A percentile compares a stretch with the other conserved stretches of the same genome.
phyloP scores from a whole-genome alignment of 305 asterid genomes.

The Fraxinus greggii region DNA sequence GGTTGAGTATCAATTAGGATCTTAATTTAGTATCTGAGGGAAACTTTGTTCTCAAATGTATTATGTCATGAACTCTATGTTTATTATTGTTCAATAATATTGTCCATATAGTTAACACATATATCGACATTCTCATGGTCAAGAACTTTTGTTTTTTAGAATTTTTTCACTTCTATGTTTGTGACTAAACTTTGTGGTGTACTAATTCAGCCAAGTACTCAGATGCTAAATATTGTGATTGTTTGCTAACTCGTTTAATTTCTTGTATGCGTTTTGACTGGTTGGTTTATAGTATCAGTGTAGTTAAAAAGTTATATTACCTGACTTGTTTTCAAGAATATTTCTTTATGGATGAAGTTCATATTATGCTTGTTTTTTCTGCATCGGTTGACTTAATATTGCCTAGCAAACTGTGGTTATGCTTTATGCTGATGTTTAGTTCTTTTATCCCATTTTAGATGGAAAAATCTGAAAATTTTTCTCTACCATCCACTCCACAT shows the following conservation, averaged over 20 bases:
- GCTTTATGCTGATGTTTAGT: conserved; percentile 15
- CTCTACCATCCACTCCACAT: conserved; percentile 52
- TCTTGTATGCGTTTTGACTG: conserved; percentile 9
- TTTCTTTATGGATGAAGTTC: not conserved
- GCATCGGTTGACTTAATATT: not conserved
- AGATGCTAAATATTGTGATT: not conserved
- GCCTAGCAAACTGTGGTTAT: conserved; percentile 9
- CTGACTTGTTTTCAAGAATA: not conserved
- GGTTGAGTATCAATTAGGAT: not conserved
- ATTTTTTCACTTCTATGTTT: not conserved
- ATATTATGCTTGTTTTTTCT: not conserved
- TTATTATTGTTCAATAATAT: not conserved
- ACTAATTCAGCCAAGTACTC: conserved; percentile 11
- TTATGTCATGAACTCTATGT: not conserved
- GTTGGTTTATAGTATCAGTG: conserved; percentile 1
- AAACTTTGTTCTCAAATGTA: not conserved
- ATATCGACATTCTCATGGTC: not conserved
- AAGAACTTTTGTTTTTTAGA: not conserved
- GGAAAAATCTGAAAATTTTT: conserved; percentile 66
- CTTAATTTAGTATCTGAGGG: not conserved
- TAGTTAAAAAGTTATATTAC: not conserved
- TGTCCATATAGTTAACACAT: not conserved
- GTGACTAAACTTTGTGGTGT: not conserved
- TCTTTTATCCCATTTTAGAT: conserved; percentile 45
- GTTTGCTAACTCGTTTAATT: conserved; percentile 1